Percentiles rank a stretch among this genome's conserved stretches.
phyloP scores from a whole-genome alignment of 1,139 yeast genomes.

The Neolecta irregularis region DNA sequence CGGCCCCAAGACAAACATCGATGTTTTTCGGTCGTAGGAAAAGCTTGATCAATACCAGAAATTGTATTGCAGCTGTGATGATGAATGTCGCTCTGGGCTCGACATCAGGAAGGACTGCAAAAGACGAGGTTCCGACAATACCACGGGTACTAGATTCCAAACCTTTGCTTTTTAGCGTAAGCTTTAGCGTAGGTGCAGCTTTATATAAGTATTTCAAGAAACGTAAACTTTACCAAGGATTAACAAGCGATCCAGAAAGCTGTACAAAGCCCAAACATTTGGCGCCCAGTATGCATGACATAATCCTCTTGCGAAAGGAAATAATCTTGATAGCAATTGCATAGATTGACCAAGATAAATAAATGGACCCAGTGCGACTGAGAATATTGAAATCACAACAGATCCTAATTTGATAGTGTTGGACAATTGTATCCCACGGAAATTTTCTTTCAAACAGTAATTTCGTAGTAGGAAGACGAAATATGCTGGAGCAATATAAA shows the following conservation, averaged over 20 bases:
- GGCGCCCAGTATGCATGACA: slow-evolving; percentile 99
- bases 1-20: slow-evolving; percentile 64
- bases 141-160: slow-evolving; percentile 52
- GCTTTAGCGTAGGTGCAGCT: slow-evolving; percentile 10
- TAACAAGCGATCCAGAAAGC: slow-evolving; percentile 63
- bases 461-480: slow-evolving; percentile 61
- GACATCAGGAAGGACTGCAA: slow-evolving; percentile 64
- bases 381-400: slow-evolving; percentile 49
- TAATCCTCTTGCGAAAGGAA: slow-evolving; percentile 88
- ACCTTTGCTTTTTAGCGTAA: slow-evolving; percentile 4
- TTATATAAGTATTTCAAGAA: neutral
- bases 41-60: slow-evolving; percentile 48
- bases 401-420: slow-evolving; percentile 46
- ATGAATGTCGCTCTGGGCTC: slow-evolving; percentile 64
- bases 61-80: slow-evolving; percentile 67
- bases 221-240: slow-evolving; percentile 21
- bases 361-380: slow-evolving; percentile 70
- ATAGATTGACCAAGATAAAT: slow-evolving; percentile 47
- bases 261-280: slow-evolving; percentile 87
- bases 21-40: slow-evolving; percentile 52
- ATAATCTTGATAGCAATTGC: slow-evolving; percentile 50
- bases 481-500: slow-evolving; percentile 89
- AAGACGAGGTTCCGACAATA: slow-evolving; percentile 76
- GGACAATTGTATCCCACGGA: slow-evolving; percentile 36
- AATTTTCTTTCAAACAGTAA: slow-evolving; percentile 34